Base-by-base conservation (phyloP, 192 early-diverging fungal species). In the Gonapodya prolifera region DNA sequence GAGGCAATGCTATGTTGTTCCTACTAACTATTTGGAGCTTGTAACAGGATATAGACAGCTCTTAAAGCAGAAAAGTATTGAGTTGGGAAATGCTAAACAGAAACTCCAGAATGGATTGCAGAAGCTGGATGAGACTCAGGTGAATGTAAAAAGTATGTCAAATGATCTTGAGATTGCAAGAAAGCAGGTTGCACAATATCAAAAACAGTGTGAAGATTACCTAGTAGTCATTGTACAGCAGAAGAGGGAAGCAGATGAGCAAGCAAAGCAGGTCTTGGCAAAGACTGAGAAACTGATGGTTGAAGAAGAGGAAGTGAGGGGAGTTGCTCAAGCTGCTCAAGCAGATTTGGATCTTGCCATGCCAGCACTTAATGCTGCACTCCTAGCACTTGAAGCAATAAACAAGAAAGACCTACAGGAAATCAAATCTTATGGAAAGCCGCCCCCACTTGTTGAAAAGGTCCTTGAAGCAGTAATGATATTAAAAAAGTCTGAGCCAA, bases 201-300 rank as follows among this genome's bases (percentile, higher is more conserved):
- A 89, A 70, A 89, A 89, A 78, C 87, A 89, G 76, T 89, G 88
- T 78, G 88, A 89, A 78, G 88, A 89, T 69, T 89, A 88, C 71
- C 80, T 89, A 33, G 88, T 89, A 1, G 81, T 89, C 30, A 89
- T 89, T 83, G 88, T 89, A 30, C 88, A 89, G 80, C 88, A 89
- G 75, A 89, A 88, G 79, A 79, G 88, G 1, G 88, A 89, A 73
- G 88, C 88, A 2, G 88, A 89, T 78, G 88, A 89, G 77, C 85
- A 86, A 75, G 88, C 88, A 23, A 89, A 89, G 69, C 78, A 84
- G 35, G 88, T 89, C 1, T 75, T 84, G 2, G 85, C 85, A 35
- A 89, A 87, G 78, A 84, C 88, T 17, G 88, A 89, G 77, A 77
- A 78, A 28, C 70, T 78, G 23, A 61, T 61, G 45, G 23, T 61